Conservation (phyloP, 495 filamentous ascomycete species). For the Daldinia bambusicola region DNA sequence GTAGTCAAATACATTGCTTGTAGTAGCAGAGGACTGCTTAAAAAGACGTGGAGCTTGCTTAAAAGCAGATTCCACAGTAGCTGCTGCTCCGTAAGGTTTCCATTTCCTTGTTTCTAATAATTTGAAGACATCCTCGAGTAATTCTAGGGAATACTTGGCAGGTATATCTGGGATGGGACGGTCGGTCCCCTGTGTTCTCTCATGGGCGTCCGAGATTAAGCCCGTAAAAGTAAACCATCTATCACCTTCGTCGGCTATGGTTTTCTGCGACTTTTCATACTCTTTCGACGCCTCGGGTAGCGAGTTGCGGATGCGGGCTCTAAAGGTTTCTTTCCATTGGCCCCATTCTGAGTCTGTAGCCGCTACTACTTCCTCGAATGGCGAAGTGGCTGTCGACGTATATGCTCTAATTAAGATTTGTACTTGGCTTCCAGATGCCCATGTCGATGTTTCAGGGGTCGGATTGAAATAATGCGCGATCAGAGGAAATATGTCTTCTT, state of each 20-base stretch:
- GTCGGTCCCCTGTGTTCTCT: slow-evolving; percentile 34
- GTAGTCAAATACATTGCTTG: slow-evolving; percentile 27
- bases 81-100: slow-evolving; percentile 84
- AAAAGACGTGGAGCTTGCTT: slow-evolving; percentile 48
- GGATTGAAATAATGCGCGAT: slow-evolving; percentile 54
- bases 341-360: slow-evolving; percentile 60
- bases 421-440: slow-evolving; percentile 48
- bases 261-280: slow-evolving; percentile 74
- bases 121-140: slow-evolving; percentile 50
- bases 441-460: slow-evolving; percentile 47
- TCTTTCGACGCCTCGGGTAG: slow-evolving; percentile 81
- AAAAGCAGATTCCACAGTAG: slow-evolving; percentile 62
- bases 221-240: slow-evolving; percentile 71
- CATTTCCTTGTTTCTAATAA: slow-evolving; percentile 68
- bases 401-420: slow-evolving; percentile 51
- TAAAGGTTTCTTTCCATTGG: slow-evolving; percentile 62
- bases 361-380: slow-evolving; percentile 53
- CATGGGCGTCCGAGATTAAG: slow-evolving; percentile 53
- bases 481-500: slow-evolving; percentile 54
- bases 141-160: slow-evolving; percentile 35
- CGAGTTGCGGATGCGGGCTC: slow-evolving; percentile 72
- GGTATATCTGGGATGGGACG: slow-evolving; percentile 47
- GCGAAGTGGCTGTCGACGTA: slow-evolving; percentile 43
- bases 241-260: slow-evolving; percentile 66
- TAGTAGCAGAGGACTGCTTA: slow-evolving; percentile 16